Evolutionary conservation across 108 stramenopile species (phyloP).

Genomic region (Skeletonema costatum): DNA sequence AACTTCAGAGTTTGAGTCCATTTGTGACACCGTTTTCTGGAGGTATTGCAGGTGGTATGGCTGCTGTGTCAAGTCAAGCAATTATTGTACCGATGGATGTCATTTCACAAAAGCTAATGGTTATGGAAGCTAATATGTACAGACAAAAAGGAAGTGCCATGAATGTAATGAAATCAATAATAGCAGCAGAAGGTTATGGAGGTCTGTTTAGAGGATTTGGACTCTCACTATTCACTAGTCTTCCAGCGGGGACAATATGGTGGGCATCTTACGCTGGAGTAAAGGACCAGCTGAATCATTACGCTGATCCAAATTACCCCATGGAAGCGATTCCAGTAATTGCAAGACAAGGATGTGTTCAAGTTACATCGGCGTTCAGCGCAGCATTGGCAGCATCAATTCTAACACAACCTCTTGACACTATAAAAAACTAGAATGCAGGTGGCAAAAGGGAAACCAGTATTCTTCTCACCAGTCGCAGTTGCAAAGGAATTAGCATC

Average conservation of each 20-base stretch:
- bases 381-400: conserved; percentile 45
- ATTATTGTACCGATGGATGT: conserved; percentile 69
- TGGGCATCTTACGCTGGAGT: conserved; percentile 57
- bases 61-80: conserved; percentile 52
- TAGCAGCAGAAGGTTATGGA: conserved; percentile 32
- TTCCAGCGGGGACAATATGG: conserved; percentile 60
- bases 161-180: conserved; percentile 27
- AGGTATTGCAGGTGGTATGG: conserved; percentile 59
- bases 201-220: conserved; percentile 59
- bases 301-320: background rate
- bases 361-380: conserved; percentile 48
- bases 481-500: conserved; percentile 46
- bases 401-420: conserved; percentile 54
- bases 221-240: conserved; percentile 47
- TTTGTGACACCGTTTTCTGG: conserved; percentile 47
- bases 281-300: conserved; percentile 39
- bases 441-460: conserved; percentile 14
- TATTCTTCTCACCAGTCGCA: conserved; percentile 14
- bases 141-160: conserved; percentile 27
- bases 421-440: conserved; percentile 59
- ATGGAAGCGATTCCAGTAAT: conserved; percentile 5
- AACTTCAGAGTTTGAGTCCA: conserved; percentile 27
- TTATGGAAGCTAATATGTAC: conserved; percentile 32
- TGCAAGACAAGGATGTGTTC: conserved; percentile 37
- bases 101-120: conserved; percentile 60